Evolutionary conservation across 2,329 filamentous ascomycete genomes (phyloP), one percentile per base, ranked within the genome.

Genomic region (Beauveria brongniartii): DNA sequence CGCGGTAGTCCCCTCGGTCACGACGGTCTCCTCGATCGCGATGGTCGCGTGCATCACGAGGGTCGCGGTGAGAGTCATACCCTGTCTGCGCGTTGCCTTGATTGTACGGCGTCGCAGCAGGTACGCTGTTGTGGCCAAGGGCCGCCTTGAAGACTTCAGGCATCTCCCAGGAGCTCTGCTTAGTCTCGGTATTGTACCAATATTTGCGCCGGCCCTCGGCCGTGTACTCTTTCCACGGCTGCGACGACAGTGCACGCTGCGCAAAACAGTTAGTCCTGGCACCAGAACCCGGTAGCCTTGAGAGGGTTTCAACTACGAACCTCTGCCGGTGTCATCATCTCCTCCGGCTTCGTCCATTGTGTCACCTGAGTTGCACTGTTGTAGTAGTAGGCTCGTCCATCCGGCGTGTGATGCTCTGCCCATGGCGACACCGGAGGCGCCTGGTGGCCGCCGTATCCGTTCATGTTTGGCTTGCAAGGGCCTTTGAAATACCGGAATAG

Each of bases 141-240:
- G 56, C 50, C 20, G 90, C 89, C 67, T 90, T 91, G 76, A 92
- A 92, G 64, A 78, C 85, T 60, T 91, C 89, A 61, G 94, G 94
- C 82, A 96, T 92, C 69, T 92, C 89, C 94, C 94, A 99, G 37
- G 90, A 91, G 73, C 92, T 97, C 77, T 92, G 84, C 75, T 93
- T 92, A 50, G 90, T 92, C 74, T 95, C 89, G 40, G 87, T 90
- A 74, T 99, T 94, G 74, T 92, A 93, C 90, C 92, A 99, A 76
- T 99, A 99, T 71, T 93, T 91, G 68, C 88, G 86, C 52, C 93
- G 94, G 65, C 91, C 90, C 64, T 92, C 86, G 24, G 90, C 87
- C 28, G 88, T 91, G 70, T 96, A 94, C 74, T 96, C 91, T 70
- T 93, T 94, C 92, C 92, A 99, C 65, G 90, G 90, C 67, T 94